Conservation (phyloP, 2,329 filamentous ascomycete genomes). For the Trichoderma sp. region DNA sequence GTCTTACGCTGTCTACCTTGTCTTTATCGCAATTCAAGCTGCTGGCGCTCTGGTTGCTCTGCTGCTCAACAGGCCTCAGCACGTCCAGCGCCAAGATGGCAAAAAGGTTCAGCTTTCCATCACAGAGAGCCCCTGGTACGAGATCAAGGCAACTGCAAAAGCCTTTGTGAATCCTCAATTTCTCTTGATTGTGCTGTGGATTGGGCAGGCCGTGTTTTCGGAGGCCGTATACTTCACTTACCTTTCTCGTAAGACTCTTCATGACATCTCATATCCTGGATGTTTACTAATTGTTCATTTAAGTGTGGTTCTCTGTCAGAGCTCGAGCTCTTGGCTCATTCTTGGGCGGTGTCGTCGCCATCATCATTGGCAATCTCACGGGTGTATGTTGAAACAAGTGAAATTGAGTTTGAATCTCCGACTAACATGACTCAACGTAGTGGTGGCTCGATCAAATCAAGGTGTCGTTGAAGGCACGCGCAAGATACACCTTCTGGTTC, state of each 20-base stretch:
- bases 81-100: conserved; percentile 65
- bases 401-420: not conserved
- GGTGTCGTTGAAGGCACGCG: conserved; percentile 52
- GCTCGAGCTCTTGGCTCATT: conserved; percentile 69
- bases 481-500: conserved; percentile 52
- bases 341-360: conserved; percentile 63
- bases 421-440: conserved; percentile 27
- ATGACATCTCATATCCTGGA: not conserved
- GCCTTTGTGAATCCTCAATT: conserved; percentile 61
- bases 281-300: not conserved
- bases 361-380: conserved; percentile 63
- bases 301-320: conserved; percentile 67
- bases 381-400: conserved; percentile 43
- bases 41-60: conserved; percentile 62
- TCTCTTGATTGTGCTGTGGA: conserved; percentile 63
- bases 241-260: conserved; percentile 33
- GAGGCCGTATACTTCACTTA: conserved; percentile 74
- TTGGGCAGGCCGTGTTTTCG: conserved; percentile 67
- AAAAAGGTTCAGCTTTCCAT: conserved; percentile 59
- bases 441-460: conserved; percentile 57
- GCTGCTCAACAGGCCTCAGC: conserved; percentile 56
- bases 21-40: conserved; percentile 70
- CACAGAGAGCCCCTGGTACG: conserved; percentile 51
- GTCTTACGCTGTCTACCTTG: conserved; percentile 64
- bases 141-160: conserved; percentile 57